Evolutionary conservation across 1,284 basidiomycete species (phyloP).

Genomic region (Heterobasidion annosum): DNA sequence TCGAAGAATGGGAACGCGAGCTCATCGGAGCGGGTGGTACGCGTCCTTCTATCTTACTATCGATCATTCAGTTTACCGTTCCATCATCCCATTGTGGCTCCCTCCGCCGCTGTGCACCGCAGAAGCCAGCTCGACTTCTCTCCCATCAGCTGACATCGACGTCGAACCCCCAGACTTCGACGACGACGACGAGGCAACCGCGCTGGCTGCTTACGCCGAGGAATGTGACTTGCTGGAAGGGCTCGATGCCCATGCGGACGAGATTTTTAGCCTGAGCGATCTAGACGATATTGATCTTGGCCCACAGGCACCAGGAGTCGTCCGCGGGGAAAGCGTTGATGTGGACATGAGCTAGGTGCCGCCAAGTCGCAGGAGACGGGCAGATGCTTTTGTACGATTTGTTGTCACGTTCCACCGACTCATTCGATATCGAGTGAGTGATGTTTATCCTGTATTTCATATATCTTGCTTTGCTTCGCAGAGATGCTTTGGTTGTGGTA

Average conservation of each 20-base stretch:
- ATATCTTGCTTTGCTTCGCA: neutral
- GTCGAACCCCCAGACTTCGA: slow-evolving; percentile 21
- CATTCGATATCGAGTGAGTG: neutral
- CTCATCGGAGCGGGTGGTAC: slow-evolving; percentile 15
- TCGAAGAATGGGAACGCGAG: slow-evolving; percentile 47
- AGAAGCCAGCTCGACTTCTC: neutral
- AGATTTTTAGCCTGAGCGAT: slow-evolving; percentile 21
- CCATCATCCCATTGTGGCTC: too few species aligned
- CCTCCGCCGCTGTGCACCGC: neutral
- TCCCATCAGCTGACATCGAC: slow-evolving; percentile 12
- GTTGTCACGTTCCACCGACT: too few species aligned
- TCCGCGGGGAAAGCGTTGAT: slow-evolving; percentile 4
- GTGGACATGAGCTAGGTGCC: slow-evolving; percentile 14
- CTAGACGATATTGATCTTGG: slow-evolving; percentile 11
- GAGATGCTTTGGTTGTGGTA: neutral
- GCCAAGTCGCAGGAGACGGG: too few species aligned
- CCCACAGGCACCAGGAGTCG: too few species aligned
- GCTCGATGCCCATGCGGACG: slow-evolving; percentile 32
- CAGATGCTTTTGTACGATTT: too few species aligned
- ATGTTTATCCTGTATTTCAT: neutral
- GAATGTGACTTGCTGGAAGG: slow-evolving; percentile 39
- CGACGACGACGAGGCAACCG: slow-evolving; percentile 34
- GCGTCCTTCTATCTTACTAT: neutral
- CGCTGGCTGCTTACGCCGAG: slow-evolving; percentile 50
- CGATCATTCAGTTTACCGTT: neutral